A percentile compares a stretch with the other conserved stretches of the same genome.
Evolutionary conservation across 768 basidiomycete species (phyloP).

Genomic region (Boletus reticuloceps): DNA sequence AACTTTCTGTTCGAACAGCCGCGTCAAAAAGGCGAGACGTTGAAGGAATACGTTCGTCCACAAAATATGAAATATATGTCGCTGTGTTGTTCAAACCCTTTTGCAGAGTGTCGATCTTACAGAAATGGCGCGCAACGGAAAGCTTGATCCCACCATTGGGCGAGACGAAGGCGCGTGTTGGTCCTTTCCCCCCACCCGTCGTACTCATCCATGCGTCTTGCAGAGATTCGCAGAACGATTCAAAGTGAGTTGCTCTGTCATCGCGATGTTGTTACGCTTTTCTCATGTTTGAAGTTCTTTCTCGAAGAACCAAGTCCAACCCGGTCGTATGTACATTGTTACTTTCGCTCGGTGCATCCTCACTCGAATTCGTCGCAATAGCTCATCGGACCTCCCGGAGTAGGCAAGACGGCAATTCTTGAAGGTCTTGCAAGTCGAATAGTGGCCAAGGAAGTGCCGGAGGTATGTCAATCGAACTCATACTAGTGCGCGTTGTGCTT

Average conservation of each 20-base stretch:
- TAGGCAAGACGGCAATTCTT: conserved; percentile 90
- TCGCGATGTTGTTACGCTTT: not conserved
- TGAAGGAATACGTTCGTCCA: conserved; percentile 75
- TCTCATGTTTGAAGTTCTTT: conserved; percentile 54
- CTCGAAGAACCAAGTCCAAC: conserved; percentile 87
- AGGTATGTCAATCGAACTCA: conserved; percentile 45
- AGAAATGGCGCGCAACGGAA: conserved; percentile 77
- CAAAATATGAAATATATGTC: conserved; percentile 7
- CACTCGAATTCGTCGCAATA: conserved; percentile 19
- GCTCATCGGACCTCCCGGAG: conserved; percentile 85
- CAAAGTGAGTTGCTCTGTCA: conserved; percentile 58
- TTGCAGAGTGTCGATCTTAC: conserved; percentile 78
- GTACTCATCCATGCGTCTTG: not conserved
- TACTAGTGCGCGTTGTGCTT: not conserved
- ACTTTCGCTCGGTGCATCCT: not conserved
- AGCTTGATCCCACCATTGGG: conserved; percentile 89
- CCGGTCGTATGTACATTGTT: conserved; percentile 60
- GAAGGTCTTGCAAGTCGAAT: conserved; percentile 89
- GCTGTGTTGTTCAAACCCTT: not conserved
- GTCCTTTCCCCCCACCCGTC: not conserved
- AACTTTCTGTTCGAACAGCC: conserved; percentile 56
- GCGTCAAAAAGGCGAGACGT: conserved; percentile 76
- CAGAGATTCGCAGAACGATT: conserved; percentile 86
- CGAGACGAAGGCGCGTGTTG: conserved; percentile 65
- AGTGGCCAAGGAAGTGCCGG: conserved; percentile 86